These are phyloP conservation scores for Scutellaria barbata DNA, from an alignment of 257 asterid species.

Conservation along the genomic window DNA sequence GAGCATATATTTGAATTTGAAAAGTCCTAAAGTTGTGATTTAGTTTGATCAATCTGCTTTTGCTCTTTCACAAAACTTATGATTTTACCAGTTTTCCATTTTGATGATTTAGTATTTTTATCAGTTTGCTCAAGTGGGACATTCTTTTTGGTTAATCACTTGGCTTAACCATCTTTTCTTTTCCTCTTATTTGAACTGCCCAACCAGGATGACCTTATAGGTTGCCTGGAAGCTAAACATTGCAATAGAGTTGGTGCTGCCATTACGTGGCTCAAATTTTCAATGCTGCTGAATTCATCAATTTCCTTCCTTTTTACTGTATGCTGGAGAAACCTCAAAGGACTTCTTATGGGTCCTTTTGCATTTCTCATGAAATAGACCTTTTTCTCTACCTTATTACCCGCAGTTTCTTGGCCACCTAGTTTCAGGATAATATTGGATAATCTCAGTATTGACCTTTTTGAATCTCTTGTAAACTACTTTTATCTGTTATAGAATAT, in stretches of 20 bases:
- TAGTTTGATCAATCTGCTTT: not conserved
- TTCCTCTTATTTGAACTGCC: not conserved
- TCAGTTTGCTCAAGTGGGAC: not conserved
- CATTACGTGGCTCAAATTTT: not conserved
- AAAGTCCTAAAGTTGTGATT: not conserved
- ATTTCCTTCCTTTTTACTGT: not conserved
- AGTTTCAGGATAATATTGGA: conserved; percentile 6
- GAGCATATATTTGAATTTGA: not conserved
- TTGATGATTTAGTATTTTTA: not conserved
- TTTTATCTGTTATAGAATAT: not conserved
- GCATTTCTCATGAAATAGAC: conserved; percentile 8
- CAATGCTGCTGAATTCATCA: not conserved
- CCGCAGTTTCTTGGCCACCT: conserved; percentile 5
- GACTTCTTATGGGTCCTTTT: not conserved
- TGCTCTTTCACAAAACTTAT: not conserved
- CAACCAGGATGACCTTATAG: not conserved
- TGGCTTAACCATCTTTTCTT: not conserved
- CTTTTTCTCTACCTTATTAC: not conserved
- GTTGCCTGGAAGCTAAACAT: not conserved
- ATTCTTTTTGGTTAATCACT: not conserved
- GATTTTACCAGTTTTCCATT: not conserved
- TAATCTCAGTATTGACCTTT: not conserved
- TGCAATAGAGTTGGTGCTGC: not conserved
- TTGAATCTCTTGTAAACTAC: not conserved
- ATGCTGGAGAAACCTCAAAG: conserved; percentile 8